Base-by-base conservation (phyloP, 352 stramenopile species). In the Phytopythium litorale region DNA sequence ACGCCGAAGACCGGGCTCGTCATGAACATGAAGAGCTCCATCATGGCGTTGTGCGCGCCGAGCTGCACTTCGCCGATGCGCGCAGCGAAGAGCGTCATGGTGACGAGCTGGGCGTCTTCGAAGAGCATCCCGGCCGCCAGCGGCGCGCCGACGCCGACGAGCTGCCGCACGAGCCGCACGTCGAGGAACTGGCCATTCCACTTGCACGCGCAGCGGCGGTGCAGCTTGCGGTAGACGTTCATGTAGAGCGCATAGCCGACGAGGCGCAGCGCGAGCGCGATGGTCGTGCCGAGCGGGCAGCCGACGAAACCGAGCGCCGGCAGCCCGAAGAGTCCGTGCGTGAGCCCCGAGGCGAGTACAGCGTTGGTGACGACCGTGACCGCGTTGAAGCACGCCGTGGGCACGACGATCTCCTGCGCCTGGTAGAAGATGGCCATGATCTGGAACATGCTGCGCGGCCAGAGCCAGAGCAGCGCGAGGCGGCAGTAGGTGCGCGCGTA, bases 11-110 rank as follows among this genome's bases (percentile, higher is more conserved):
- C 84, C 9, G 79, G 81, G 28, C 72, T 83, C 42, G 82, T 90
- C 40, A 84, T 73, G 64, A 96, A 88, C 67, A 88, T 88, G 67
- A 94, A 91, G 32, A 94, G 66, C 67, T 94, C 86, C 72, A 94
- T 88, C 84, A 94, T 94, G 18, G 84, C 77, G 63, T 87, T 92
- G 66, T 96, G 83, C 18, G 87, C 76, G 23, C 78, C 83, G 15
- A 96, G 68, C 59, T 94, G 82, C 28, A 56, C 16, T 59, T 94
- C 75, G 30, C 82, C 78, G 65, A 94, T 85, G 33, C 61, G 75
- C 35, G 76, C 81, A 8, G 87, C 78, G 28, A 93, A 89, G 19
- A 94, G 60, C 55, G 84, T 80, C 72, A 96, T 90, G 48, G 73
- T 85, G 51, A 90, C 73, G 1, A 96, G 68, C 72, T 94, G 85